Base-by-base conservation (phyloP, 805 yeast species). In the Metschnikowia kunwiensis region DNA sequence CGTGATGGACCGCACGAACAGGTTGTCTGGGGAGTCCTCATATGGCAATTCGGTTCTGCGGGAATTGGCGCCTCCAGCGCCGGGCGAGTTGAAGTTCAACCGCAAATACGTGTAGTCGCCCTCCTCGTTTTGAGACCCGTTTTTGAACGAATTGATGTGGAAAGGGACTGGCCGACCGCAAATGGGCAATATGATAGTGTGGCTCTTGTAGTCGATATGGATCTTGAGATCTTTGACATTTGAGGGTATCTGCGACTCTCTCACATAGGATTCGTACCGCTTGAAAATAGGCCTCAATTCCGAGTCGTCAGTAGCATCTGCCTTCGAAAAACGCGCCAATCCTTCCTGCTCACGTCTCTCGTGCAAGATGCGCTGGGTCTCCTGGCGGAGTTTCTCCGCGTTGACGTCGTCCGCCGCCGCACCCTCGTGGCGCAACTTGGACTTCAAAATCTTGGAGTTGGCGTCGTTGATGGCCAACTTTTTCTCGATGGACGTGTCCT, bases 131-230 rank as follows among this genome's bases (percentile, higher is more conserved):
- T 88, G 89, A 8, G 95, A 84, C 32, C 96, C 97, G 57, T 86
- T 89, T 55, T 89, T 91, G 66, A 85, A 89, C 4, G 97, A 72
- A 59, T 87, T 87, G 55, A 91, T 88, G 60, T 91, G 98, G 72
- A 93, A 91, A 16, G 98, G 98, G 34, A 93, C 97, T 1, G 97
- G 97, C 54, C 97, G 75, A 45, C 98, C 98, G 53, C 82, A 77
- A 40, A 91, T 83, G 34, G 98, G 98, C 41, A 91, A 67, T 43
- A 91, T 77, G 38, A 91, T 83, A 1, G 97, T 85, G 63, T 89
- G 96, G 40, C 84, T 76, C 54, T 85, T 86, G 58, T 78, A 72
- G 58, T 91, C 98, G 40, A 93, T 88, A 57, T 83, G 89, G 42
- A 91, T 79, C 55, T 80, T 80, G 58, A 93, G 70, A 57, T 89